Conservation (phyloP, 306 rosid species). For the Sindora glabra region DNA sequence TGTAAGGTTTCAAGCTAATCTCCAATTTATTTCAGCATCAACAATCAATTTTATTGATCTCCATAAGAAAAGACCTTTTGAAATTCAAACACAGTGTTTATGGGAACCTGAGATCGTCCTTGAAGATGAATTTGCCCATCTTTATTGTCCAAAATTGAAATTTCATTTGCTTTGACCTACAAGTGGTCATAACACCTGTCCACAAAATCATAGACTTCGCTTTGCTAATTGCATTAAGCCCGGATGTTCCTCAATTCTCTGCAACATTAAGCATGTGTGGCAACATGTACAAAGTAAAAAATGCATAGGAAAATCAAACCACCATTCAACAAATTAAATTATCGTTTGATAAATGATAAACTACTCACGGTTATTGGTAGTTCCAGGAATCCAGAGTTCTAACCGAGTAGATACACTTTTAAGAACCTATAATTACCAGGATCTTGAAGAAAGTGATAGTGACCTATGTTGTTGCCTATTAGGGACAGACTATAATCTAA, state of each 20-base stretch:
- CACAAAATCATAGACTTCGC: constrained; percentile 62
- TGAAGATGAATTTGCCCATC: constrained; percentile 78
- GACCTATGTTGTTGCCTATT: neutral
- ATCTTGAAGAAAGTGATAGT: no score
- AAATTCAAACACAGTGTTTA: constrained; percentile 60
- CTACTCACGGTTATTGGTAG: neutral
- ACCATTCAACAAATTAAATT: neutral
- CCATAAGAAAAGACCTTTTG: constrained; percentile 49
- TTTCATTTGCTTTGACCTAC: constrained; percentile 67
- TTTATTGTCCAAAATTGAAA: constrained; percentile 70
- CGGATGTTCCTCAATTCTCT: constrained; percentile 76
- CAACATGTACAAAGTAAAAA: neutral
- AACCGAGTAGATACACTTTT: neutral
- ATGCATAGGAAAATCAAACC: neutral
- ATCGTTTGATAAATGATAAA: neutral
- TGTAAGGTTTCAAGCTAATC: no score
- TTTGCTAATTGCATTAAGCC: constrained; percentile 75
- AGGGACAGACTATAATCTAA: no score
- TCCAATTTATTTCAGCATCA: no score
- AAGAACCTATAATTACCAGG: neutral
- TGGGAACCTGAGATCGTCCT: constrained; percentile 60
- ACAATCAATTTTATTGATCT: no score
- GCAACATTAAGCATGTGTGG: constrained; percentile 21
- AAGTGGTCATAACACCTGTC: constrained; percentile 86
- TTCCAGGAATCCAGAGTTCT: neutral